A percentile compares a stretch with the other conserved stretches of the same genome.
Evolutionary conservation across 2,329 filamentous ascomycete genomes (phyloP).

Genomic region (Fusarium devonianum): DNA sequence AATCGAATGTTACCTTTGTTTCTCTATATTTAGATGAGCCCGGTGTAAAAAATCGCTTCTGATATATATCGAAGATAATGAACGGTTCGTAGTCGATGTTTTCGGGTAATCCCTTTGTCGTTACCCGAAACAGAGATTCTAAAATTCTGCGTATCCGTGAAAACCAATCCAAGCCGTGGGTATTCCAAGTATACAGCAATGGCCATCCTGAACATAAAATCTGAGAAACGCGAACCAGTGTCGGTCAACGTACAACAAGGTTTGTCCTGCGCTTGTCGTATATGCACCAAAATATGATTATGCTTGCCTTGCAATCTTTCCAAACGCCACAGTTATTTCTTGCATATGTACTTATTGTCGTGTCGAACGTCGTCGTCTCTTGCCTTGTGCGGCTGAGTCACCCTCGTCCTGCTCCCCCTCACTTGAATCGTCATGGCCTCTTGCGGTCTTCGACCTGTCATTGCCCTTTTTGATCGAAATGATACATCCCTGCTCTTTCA

Average conservation of each 20-base stretch:
- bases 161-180: slow-evolving; percentile 23
- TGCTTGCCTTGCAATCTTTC: slow-evolving; percentile 7
- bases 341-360: slow-evolving; percentile 20
- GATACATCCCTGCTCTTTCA: slow-evolving; percentile 82
- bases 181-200: slow-evolving; percentile 20
- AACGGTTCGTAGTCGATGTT: not conserved
- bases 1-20: not conserved
- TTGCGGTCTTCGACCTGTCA: slow-evolving; percentile 59
- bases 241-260: slow-evolving; percentile 10
- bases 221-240: slow-evolving; percentile 4
- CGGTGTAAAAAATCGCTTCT: not conserved
- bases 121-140: slow-evolving; percentile 1
- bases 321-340: slow-evolving; percentile 27
- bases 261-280: slow-evolving; percentile 17
- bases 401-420: slow-evolving; percentile 52
- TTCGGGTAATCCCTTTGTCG: not conserved
- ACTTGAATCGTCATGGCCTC: slow-evolving; percentile 53
- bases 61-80: slow-evolving; percentile 9
- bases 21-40: not conserved
- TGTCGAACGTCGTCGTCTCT: slow-evolving; percentile 33
- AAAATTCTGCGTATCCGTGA: slow-evolving; percentile 9
- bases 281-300: slow-evolving; percentile 12
- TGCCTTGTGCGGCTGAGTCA: slow-evolving; percentile 30
- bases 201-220: not conserved
- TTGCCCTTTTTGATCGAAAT: slow-evolving; percentile 90